Evolutionary conservation across 2,329 filamentous ascomycete species (phyloP), one percentile per base, ranked within the genome.

Genomic region (Fusarium paranaense): DNA sequence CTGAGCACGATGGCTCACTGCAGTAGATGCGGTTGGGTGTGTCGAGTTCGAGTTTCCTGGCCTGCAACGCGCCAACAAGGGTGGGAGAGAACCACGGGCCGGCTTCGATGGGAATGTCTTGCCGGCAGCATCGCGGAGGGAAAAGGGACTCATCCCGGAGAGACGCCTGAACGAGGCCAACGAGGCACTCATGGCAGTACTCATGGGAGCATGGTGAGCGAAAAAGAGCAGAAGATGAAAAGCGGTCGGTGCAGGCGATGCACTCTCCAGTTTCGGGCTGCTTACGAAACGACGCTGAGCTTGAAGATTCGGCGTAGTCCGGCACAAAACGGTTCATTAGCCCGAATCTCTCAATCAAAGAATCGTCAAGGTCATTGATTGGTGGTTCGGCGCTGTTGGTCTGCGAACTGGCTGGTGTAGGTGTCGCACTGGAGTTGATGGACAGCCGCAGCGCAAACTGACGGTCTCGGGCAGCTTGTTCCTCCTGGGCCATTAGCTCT

Each of bases 21-120:
- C 90, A 92, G 67, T 91, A 91, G 0, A 82, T 87, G 10, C 84
- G 80, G 60, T 90, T 81, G 0, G 78, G 77, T 0, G 87, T 88
- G 0, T 84, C 83, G 6, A 85, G 82, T 71, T 92, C 90, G 1
- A 86, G 10, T 40, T 85, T 83, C 72, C 88, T 91, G 1, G 78
- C 78, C 4, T 81, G 75, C 61, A 86, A 90, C 16, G 79, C 57
- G 0, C 78, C 72, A 0, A 83, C 62, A 0, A 89, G 54, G 0
- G 83, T 63, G 0, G 74, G 18, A 0, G 81, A 73, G 0, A 91
- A 78, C 64, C 86, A 82, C 1, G 76, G 45, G 0, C 76, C 78
- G 0, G 65, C 38, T 0, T 77, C 76, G 2, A 87, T 45, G 0
- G 83, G 76, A 6, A 91, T 86, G 0, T 77, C 67, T 30, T 85